Percentiles rank a stretch among this genome's conserved stretches.
Conservation (phyloP, 164 flowering plant genomes). For the Vitis rotundifolia region DNA sequence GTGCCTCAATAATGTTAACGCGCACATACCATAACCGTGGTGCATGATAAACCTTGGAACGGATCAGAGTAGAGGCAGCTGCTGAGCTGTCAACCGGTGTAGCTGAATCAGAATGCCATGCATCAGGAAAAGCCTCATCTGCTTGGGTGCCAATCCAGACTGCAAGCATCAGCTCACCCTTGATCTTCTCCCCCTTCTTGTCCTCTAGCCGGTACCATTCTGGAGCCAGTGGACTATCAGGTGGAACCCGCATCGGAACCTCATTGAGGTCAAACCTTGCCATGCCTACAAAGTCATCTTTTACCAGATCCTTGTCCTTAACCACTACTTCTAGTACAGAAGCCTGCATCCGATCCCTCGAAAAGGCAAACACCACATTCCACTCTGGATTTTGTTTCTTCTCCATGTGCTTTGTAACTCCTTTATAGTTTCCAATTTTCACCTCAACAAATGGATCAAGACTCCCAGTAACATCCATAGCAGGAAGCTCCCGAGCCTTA, state of each 20-base stretch:
- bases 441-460: conserved; percentile 93
- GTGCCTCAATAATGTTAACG: conserved; percentile 86
- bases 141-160: conserved; percentile 98
- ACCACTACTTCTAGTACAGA: conserved; percentile 73
- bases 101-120: conserved; percentile 96
- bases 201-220: conserved; percentile 86
- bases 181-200: conserved; percentile 72
- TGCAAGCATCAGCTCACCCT: conserved; percentile 92
- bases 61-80: conserved; percentile 43
- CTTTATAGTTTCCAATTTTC: conserved; percentile 82
- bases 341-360: conserved; percentile 81
- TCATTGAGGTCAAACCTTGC: conserved; percentile 84
- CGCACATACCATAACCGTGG: conserved; percentile 93
- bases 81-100: conserved; percentile 55
- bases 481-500: conserved; percentile 84
- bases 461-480: conserved; percentile 86
- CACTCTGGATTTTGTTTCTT: conserved; percentile 79
- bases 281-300: conserved; percentile 85
- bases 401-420: conserved; percentile 76
- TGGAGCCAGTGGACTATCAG: conserved; percentile 95
- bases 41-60: conserved; percentile 91
- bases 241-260: conserved; percentile 84
- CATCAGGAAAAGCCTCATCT: conserved; percentile 89
- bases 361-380: conserved; percentile 89
- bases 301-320: conserved; percentile 84